These are phyloP conservation scores for Rhizopogon rudus DNA, from an alignment of 768 basidiomycete species.

Conservation along the genomic window DNA sequence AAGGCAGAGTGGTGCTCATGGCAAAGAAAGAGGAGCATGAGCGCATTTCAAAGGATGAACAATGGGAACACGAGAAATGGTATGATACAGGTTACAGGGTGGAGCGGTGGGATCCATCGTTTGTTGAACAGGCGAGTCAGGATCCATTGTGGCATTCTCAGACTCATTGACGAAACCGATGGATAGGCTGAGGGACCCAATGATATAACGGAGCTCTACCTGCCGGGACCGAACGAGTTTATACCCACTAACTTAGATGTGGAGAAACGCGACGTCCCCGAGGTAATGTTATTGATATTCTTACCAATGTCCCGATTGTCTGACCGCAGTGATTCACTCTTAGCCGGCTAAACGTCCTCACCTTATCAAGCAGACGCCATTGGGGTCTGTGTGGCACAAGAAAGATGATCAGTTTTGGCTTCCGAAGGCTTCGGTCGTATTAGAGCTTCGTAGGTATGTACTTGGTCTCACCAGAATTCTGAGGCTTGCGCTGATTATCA, in stretches of 20 bases:
- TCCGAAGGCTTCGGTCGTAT: constrained; percentile 75
- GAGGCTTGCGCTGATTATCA: background rate
- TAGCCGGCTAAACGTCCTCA: constrained; percentile 74
- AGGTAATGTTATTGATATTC: constrained; percentile 38
- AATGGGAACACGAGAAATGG: constrained; percentile 82
- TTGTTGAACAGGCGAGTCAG: constrained; percentile 46
- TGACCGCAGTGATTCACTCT: constrained; percentile 2
- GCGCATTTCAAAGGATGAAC: constrained; percentile 44
- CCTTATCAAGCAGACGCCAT: constrained; percentile 65
- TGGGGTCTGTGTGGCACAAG: constrained; percentile 89
- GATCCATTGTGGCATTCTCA: background rate
- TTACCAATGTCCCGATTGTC: background rate
- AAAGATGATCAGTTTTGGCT: constrained; percentile 97
- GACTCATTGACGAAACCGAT: constrained; percentile 1
- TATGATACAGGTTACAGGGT: constrained; percentile 88
- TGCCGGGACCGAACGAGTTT: constrained; percentile 87
- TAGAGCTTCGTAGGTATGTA: constrained; percentile 70
- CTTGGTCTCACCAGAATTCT: background rate
- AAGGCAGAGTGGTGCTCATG: constrained; percentile 72
- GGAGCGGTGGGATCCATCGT: constrained; percentile 59
- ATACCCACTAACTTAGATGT: constrained; percentile 86
- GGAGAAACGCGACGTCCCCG: constrained; percentile 60
- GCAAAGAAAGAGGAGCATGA: constrained; percentile 62
- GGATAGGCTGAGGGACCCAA: constrained; percentile 59
- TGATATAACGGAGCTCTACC: constrained; percentile 59